These are phyloP conservation scores for Lignosus rhinocerotis DNA, from an alignment of 1,284 basidiomycete genomes.

Conservation along the genomic window DNA sequence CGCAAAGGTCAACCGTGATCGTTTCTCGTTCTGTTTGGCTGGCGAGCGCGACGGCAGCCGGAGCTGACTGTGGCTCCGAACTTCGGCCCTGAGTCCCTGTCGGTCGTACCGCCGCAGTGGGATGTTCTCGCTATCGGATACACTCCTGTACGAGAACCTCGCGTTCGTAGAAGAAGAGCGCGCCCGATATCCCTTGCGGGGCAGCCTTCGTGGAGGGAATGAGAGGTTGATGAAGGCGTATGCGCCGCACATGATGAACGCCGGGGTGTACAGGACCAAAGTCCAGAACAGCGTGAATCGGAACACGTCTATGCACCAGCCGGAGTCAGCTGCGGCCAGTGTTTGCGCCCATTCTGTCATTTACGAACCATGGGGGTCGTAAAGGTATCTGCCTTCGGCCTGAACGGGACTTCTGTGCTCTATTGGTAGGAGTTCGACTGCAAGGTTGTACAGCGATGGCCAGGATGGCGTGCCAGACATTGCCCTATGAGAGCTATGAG, in stretches of 20 bases:
- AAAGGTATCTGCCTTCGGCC: conserved; percentile 34
- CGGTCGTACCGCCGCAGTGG: conserved; percentile 16
- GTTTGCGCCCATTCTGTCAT: not conserved
- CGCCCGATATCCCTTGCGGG: conserved; percentile 11
- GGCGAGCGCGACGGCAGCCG: conserved; percentile 21
- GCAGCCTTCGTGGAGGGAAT: conserved; percentile 44
- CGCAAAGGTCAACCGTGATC: conserved; percentile 63
- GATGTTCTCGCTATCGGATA: conserved; percentile 16
- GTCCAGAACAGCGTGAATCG: conserved; percentile 87
- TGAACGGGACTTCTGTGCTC: conserved; percentile 38
- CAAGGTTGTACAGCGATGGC: conserved; percentile 51
- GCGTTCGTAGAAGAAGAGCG: conserved; percentile 14
- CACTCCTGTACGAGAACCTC: conserved; percentile 18
- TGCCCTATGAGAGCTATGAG: not conserved
- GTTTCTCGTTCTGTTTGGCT: conserved; percentile 45
- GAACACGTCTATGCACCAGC: conserved; percentile 75
- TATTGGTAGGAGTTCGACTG: conserved; percentile 41
- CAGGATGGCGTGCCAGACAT: conserved; percentile 36
- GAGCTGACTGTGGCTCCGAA: conserved; percentile 18
- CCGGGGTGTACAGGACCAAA: conserved; percentile 69
- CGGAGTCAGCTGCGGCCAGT: not conserved
- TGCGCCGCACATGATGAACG: conserved; percentile 66
- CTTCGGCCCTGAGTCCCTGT: conserved; percentile 8
- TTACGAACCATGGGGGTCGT: conserved; percentile 34
- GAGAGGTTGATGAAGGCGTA: conserved; percentile 73